Conservation (phyloP, 495 filamentous ascomycete species). For the Aspergillus baeticus region DNA sequence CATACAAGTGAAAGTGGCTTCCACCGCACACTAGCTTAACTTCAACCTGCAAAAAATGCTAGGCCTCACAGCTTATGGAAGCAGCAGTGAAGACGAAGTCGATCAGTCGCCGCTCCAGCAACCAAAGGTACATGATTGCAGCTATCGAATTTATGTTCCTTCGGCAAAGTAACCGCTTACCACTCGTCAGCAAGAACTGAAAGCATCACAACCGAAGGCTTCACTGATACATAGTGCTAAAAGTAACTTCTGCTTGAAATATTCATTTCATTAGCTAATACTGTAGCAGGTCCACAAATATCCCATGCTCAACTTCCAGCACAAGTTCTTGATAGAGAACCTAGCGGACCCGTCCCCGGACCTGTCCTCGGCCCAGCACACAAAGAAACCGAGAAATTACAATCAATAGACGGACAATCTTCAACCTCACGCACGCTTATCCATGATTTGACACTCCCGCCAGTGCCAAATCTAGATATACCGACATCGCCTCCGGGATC, state of each 20-base stretch:
- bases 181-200: slow-evolving; percentile 9
- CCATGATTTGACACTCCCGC: slow-evolving; percentile 82
- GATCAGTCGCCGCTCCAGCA: slow-evolving; percentile 17
- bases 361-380: slow-evolving; percentile 25
- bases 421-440: slow-evolving; percentile 62
- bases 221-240: slow-evolving; percentile 8
- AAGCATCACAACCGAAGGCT: slow-evolving; percentile 3
- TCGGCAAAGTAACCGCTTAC: not conserved
- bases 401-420: slow-evolving; percentile 38
- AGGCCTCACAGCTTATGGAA: slow-evolving; percentile 69
- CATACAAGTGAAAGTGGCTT: not conserved
- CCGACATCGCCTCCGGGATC: slow-evolving; percentile 82
- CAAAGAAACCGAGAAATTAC: slow-evolving; percentile 22
- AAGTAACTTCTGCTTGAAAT: slow-evolving; percentile 18
- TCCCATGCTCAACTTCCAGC: not conserved
- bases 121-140: slow-evolving; percentile 19
- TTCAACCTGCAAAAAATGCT: slow-evolving; percentile 48
- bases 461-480: slow-evolving; percentile 74
- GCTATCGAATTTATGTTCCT: not conserved
- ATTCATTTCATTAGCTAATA: not conserved
- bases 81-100: slow-evolving; percentile 74
- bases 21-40: not conserved
- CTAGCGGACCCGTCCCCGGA: slow-evolving; percentile 45
- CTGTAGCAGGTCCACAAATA: slow-evolving; percentile 6
- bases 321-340: slow-evolving; percentile 10